Base-by-base conservation (phyloP, 495 filamentous ascomycete species). In the Articulospora tetracladia region DNA sequence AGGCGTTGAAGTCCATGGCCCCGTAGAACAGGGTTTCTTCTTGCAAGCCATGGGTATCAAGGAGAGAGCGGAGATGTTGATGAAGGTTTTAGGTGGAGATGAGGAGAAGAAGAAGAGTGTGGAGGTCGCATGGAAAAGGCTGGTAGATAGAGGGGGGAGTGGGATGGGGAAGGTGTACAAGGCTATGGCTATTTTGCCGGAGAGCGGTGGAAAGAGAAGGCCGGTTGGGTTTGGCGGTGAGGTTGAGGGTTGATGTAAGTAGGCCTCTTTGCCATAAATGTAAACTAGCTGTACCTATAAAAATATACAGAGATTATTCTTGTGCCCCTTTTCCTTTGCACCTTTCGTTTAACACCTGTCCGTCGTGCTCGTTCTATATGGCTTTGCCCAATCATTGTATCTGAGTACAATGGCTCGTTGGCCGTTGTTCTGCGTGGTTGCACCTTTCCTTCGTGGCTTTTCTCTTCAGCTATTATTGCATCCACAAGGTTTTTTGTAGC, bases 81-180 rank as follows among this genome's bases (percentile, higher is more conserved):
- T 84, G 17, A 75, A 76, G 66, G 74, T 72, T 11, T 73, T 79
- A 30, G 62, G 64, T 55, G 64, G 48, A 19, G 78, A 79, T 55
- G 79, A 78, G 36, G 76, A 82, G 60, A 78, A 79, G 65, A 78
- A 69, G 50, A 81, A 78, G 64, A 79, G 80, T 57, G 68, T 96
- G n/a, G 86, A 89, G 70, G 82, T 74, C 52, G 86, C 87, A 0
- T 93, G 91, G 82, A 85, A 81, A 73, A 73, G 93, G 59, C 71
- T 98, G 36, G 83, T 97, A 23, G 93, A 94, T 70, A 77, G 87
- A 34, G 82, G 87, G 0, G 85, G 82, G 13, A 83, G 80, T 49
- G 92, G 90, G 0, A 98, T 98, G 94, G 94, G 94, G 1, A 89
- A 86, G 76, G 73, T 97, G 49, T 98, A 98, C 68, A 97, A 97